Evolutionary conservation across 2,329 filamentous ascomycete species (phyloP).

Genomic region (Alternaria brassicicola): DNA sequence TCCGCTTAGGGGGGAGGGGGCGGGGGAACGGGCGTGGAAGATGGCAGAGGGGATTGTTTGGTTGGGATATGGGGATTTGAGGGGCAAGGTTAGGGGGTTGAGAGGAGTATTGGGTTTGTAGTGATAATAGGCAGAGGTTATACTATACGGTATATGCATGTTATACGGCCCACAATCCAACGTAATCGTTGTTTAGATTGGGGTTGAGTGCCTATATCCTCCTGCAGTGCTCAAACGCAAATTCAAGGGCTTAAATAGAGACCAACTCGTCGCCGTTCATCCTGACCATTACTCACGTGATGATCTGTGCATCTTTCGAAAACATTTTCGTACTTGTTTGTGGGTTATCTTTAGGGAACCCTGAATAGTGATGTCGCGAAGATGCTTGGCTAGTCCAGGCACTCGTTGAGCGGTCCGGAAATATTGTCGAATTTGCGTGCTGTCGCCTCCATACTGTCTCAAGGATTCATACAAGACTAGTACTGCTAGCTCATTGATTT

Average conservation of each 20-base stretch:
- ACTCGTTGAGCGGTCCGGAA: not conserved
- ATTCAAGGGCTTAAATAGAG: no score
- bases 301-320: not conserved
- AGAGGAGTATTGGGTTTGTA: constrained; percentile 47
- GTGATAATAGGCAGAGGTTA: not conserved
- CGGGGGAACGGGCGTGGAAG: constrained; percentile 48
- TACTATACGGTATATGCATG: not conserved
- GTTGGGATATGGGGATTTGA: constrained; percentile 53
- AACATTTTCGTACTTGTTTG: not conserved
- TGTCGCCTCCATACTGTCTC: not conserved
- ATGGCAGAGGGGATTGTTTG: constrained; percentile 56
- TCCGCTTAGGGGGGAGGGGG: constrained; percentile 63
- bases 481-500: not conserved
- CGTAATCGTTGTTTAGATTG: not conserved
- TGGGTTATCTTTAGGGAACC: not conserved
- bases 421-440: not conserved
- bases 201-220: not conserved
- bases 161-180: not conserved
- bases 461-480: not conserved
- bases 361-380: not conserved
- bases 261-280: no score
- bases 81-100: constrained; percentile 49
- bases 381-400: not conserved
- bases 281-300: no score
- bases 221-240: no score